Conservation (phyloP, 441 rosid species). For the Melastoma candidum region DNA sequence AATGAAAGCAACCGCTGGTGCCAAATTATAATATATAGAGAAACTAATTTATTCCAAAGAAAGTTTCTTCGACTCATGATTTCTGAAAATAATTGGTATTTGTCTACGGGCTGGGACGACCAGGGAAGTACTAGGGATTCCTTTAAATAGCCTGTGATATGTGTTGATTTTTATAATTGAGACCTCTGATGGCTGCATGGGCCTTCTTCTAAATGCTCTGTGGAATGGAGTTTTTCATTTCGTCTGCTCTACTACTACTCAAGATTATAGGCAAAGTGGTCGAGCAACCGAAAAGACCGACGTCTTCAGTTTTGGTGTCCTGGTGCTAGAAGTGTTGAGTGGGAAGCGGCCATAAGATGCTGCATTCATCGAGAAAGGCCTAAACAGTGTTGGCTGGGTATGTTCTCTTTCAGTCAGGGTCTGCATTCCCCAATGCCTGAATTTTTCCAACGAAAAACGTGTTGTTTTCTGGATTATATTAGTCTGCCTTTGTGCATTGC, state of each 20-base stretch:
- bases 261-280: slow-evolving; percentile 97
- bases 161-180: too few species aligned
- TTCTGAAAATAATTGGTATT: too few species aligned
- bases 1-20: too few species aligned
- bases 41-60: too few species aligned
- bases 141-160: too few species aligned
- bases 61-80: too few species aligned
- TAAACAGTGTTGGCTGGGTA: slow-evolving; percentile 98
- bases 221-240: too few species aligned
- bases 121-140: too few species aligned
- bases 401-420: slow-evolving; percentile 9
- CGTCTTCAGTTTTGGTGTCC: slow-evolving; percentile 93
- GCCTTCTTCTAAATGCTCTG: too few species aligned
- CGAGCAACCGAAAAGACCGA: slow-evolving; percentile 99
- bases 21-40: too few species aligned
- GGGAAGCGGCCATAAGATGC: slow-evolving; percentile 98
- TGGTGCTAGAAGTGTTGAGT: slow-evolving; percentile 90
- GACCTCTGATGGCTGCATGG: too few species aligned
- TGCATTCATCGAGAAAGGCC: slow-evolving; percentile 90
- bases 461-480: not conserved
- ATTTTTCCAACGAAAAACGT: not conserved
- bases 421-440: not conserved
- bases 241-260: slow-evolving; percentile 9
- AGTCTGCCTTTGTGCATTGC: slow-evolving; percentile 22
- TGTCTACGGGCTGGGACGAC: too few species aligned